A percentile compares a stretch with the other conserved stretches of the same genome.
These are phyloP conservation scores for Penicillium frequentans DNA, from an alignment of 2,329 filamentous ascomycete species.

Conservation along the genomic window DNA sequence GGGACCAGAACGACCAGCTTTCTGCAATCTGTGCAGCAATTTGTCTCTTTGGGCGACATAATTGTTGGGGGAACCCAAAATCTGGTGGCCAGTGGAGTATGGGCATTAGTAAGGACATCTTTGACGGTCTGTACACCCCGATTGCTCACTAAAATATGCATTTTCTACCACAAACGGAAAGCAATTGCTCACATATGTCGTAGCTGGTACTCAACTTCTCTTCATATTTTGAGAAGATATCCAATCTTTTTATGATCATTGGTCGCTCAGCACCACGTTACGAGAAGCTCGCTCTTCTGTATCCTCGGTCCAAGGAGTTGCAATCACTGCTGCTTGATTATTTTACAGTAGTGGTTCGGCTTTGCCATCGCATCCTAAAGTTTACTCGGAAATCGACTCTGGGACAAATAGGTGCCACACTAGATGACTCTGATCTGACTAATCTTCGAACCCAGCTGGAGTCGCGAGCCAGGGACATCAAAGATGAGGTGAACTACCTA, in stretches of 20 bases:
- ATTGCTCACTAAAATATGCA: neutral
- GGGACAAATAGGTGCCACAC: conserved; percentile 28
- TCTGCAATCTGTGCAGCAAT: conserved; percentile 45
- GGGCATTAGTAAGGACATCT: conserved; percentile 45
- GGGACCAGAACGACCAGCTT: conserved; percentile 46
- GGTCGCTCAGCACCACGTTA: conserved; percentile 44
- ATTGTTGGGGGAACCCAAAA: conserved; percentile 48
- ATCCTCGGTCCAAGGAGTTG: conserved; percentile 39
- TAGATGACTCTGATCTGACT: conserved; percentile 32
- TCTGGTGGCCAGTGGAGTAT: conserved; percentile 47
- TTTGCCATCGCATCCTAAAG: conserved; percentile 40
- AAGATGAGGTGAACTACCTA: conserved; percentile 29
- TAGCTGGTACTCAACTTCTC: conserved; percentile 28
- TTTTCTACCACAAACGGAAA: neutral
- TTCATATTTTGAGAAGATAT: conserved; percentile 42
- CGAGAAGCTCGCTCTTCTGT: conserved; percentile 41
- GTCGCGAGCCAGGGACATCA: conserved; percentile 38
- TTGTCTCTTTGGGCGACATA: conserved; percentile 43
- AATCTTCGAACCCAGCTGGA: conserved; percentile 33
- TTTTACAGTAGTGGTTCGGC: conserved; percentile 40
- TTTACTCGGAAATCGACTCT: conserved; percentile 36
- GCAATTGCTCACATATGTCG: neutral
- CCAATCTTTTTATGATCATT: conserved; percentile 42
- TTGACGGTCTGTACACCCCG: conserved; percentile 36
- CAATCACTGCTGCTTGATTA: conserved; percentile 42